Evolutionary conservation across 2,329 filamentous ascomycete species (phyloP).

Genomic region (Helminthosporium solani): DNA sequence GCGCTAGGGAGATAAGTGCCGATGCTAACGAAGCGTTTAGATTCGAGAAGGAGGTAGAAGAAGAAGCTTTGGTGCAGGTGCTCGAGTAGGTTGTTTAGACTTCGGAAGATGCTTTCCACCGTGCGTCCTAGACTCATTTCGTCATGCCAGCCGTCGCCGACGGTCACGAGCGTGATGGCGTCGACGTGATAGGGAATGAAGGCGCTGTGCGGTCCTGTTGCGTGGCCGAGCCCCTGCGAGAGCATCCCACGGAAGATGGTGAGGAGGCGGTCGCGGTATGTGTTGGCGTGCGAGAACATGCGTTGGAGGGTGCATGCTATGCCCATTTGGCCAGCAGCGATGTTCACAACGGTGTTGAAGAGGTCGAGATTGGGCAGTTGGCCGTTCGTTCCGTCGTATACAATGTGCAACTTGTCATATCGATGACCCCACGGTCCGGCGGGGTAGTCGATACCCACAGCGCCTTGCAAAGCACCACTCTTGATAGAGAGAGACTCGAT

Average conservation of each 20-base stretch:
- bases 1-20: conserved; percentile 95
- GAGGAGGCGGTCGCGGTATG: conserved; percentile 76
- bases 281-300: conserved; percentile 75
- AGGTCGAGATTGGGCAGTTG: conserved; percentile 94
- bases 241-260: conserved; percentile 94
- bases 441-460: conserved; percentile 89
- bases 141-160: conserved; percentile 92
- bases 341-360: conserved; percentile 87
- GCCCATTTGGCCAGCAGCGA: conserved; percentile 89
- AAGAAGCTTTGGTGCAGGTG: conserved; percentile 99
- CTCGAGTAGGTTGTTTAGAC: conserved; percentile 93
- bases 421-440: conserved; percentile 66
- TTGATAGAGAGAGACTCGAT: conserved; percentile 82
- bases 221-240: conserved; percentile 84
- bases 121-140: conserved; percentile 93
- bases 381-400: conserved; percentile 95
- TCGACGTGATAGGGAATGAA: conserved; percentile 99
- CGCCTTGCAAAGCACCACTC: conserved; percentile 88
- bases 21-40: conserved; percentile 93
- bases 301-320: conserved; percentile 81
- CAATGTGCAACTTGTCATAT: conserved; percentile 85
- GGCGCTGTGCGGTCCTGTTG: conserved; percentile 86
- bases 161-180: conserved; percentile 87
- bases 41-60: conserved; percentile 93
- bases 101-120: conserved; percentile 86